A percentile compares a stretch with the other conserved stretches of the same genome.
Evolutionary conservation across 139 green algal species (phyloP).

Genomic region (Klebsormidium nitens): DNA sequence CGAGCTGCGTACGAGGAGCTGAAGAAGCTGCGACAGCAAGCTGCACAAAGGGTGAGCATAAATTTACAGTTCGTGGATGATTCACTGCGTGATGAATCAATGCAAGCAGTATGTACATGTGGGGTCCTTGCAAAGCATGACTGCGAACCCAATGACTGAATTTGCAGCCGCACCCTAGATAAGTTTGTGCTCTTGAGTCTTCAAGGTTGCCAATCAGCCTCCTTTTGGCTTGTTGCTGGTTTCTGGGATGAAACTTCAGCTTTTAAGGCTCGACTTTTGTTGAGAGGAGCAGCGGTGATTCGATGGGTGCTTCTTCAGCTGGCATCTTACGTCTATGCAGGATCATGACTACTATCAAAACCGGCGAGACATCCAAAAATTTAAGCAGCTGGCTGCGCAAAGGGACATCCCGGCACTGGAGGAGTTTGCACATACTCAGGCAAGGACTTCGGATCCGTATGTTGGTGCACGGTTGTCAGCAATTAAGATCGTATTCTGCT

Average conservation of each 20-base stretch:
- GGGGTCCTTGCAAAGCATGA: no score
- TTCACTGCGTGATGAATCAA: no score
- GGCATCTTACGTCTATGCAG: not conserved
- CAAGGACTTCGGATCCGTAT: not conserved
- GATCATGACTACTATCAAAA: conserved; percentile 21
- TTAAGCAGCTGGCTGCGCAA: conserved; percentile 14
- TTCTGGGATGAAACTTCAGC: no score
- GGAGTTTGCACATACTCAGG: conserved; percentile 21
- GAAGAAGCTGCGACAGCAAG: conserved; percentile 11
- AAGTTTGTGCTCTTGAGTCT: no score
- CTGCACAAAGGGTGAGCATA: not conserved
- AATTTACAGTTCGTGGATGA: no score
- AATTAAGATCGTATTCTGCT: not conserved
- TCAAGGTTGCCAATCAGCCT: no score
- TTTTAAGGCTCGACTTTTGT: no score
- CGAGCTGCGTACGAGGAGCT: conserved; percentile 23
- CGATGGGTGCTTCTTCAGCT: conserved; percentile 1
- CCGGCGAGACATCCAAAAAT: conserved; percentile 1
- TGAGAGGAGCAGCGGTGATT: no score
- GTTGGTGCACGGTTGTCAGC: not conserved
- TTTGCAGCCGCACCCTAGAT: no score
- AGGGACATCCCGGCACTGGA: conserved; percentile 21
- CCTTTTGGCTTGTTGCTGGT: no score
- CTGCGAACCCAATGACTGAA: no score
- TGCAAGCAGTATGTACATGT: no score